Evolutionary conservation across 2,329 filamentous ascomycete genomes (phyloP), one percentile per base, ranked within the genome.

Genomic region (Diaporthe australafricana): DNA sequence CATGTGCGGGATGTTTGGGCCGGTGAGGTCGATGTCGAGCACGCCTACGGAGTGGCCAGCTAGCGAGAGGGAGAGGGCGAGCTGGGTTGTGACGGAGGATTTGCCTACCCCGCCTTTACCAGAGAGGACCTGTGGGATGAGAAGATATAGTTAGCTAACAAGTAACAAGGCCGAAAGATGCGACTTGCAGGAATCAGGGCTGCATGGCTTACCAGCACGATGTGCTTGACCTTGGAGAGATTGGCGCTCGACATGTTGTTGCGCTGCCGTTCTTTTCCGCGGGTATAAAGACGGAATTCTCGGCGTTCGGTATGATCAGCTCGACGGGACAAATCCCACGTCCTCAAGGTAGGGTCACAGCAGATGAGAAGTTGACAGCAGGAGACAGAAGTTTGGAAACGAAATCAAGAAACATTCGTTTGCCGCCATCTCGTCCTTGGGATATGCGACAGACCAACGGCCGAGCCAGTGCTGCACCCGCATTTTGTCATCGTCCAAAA

Each of bases 51-150:
- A 95, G 80, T 96, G 90, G 71, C 96, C 96, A 75, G 94, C 90
- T 1, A 96, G 88, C 2, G 94, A 92, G 40, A 99, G 90, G 0
- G 95, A 95, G 47, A 99, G 89, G 11, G 96, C 96, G 20, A 99
- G 91, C 81, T 99, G 96, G 1, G 96, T 97, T 0, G 96, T 98
- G n/a, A 98, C 92, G 67, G 95, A 98, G 53, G 96, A 98, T 86
- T 99, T 99, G 72, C 96, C 96, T 25, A 99, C 96, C 77, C 96
- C 96, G 79, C 96, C 96, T 88, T 99, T 99, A 77, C 96, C 96
- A 16, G 96, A 98, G 60, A 99, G 92, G 74, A 96, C 88, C 88
- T 90, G 70, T 30, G 6, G 16, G 30, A 25, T 27, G 8, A 60
- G 22, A 30, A 17, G 35, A 9, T n/a, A 25, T 60, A 48, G 66